Evolutionary conservation across 352 stramenopile genomes (phyloP).

Genomic region (Phytophthora podocarpi): DNA sequence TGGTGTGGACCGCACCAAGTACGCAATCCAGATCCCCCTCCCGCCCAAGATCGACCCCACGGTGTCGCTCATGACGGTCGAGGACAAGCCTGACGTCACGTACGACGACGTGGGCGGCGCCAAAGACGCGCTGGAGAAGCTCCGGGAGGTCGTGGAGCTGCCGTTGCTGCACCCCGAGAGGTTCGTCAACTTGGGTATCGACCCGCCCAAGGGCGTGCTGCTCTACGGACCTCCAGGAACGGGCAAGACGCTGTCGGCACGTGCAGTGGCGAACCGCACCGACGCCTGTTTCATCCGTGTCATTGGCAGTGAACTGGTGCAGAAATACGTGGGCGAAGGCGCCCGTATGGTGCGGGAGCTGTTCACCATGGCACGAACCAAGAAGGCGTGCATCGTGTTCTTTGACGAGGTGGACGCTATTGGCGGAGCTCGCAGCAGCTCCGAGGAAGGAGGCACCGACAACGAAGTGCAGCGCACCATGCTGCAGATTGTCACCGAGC

Average conservation of each 20-base stretch:
- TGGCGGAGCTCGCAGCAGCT: slow-evolving; percentile 89
- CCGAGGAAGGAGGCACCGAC: slow-evolving; percentile 95
- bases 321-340: slow-evolving; percentile 99
- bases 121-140: slow-evolving; percentile 98
- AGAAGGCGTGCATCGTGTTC: slow-evolving; percentile 99
- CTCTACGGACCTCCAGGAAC: slow-evolving; percentile 98
- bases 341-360: slow-evolving; percentile 99
- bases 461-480: slow-evolving; percentile 99
- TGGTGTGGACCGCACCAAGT: slow-evolving; percentile 97
- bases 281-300: slow-evolving; percentile 99
- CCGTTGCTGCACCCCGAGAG: slow-evolving; percentile 98
- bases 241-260: slow-evolving; percentile 97
- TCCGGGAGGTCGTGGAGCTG: slow-evolving; percentile 98
- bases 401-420: slow-evolving; percentile 99
- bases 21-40: slow-evolving; percentile 97
- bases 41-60: slow-evolving; percentile 99
- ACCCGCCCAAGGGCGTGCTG: slow-evolving; percentile 99
- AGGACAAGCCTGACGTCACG: slow-evolving; percentile 99
- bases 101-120: slow-evolving; percentile 99
- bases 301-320: slow-evolving; percentile 98
- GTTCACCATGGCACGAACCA: slow-evolving; percentile 99
- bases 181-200: slow-evolving; percentile 99
- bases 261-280: slow-evolving; percentile 98
- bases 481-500: slow-evolving; percentile 99
- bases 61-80: slow-evolving; percentile 96